Evolutionary conservation across 2,329 filamentous ascomycete species (phyloP), one percentile per base, ranked within the genome.

Genomic region (Fusarium sp.): DNA sequence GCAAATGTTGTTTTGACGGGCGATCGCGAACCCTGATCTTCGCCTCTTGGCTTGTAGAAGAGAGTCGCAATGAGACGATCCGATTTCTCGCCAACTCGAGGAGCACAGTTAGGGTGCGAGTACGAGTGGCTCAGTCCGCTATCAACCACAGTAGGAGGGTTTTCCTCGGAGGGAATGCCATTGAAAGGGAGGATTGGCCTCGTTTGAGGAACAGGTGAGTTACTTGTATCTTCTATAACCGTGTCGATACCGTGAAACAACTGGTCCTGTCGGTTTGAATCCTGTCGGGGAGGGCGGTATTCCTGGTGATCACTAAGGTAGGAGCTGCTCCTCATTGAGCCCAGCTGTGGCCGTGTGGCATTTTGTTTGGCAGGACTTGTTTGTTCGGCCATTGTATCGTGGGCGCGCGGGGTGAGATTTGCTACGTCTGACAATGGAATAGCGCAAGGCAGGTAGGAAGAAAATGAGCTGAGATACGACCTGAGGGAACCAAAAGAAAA

Each of bases 281-380:
- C 87, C 44, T 82, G 82, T 65, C 81, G 80, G 13, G 87, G 86
- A 30, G 87, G 86, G 51, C 88, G 86, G 70, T 88, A 89, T 75
- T 90, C 87, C 78, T 90, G 88, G 74, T 90, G 86, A 70, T 90
- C 88, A 77, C 84, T 84, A 60, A 90, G 81, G 75, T 88, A 90
- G 16, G 88, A 90, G 78, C 85, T 87, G 81, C 85, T 89, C 75
- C 88, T 85, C 85, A 86, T 87, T 56, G 80, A 78, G 57, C 80
- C 80, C 71, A 87, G 79, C 76, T 86, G 84, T 58, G 85, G 85
- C 48, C 85, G 83, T 72, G 78, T 72, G 53, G 79, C 76, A 69
- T 69, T 73, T 62, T 75, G 78, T 70, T 76, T 79, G 62, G 78
- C 61, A 72, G 77, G 72, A 68, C 63, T 74, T 22, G 72, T 67